These are phyloP conservation scores for Neonothopanus nambi DNA, from an alignment of 1,284 basidiomycete species.

Conservation along the genomic window DNA sequence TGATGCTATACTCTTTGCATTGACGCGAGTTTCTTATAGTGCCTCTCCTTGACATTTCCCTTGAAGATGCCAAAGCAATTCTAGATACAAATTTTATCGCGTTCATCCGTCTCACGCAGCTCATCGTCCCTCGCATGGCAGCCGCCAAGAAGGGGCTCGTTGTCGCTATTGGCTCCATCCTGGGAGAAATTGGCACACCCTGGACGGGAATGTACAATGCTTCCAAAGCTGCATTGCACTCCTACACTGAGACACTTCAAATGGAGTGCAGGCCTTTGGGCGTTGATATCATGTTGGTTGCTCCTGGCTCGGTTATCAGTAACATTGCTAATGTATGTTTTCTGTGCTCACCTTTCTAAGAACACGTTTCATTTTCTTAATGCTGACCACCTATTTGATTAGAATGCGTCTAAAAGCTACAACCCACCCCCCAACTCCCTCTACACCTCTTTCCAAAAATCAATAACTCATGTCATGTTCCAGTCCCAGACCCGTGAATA, in stretches of 20 bases:
- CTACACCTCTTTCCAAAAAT: too few relatives aligned
- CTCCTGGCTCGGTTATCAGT: slow-evolving; percentile 13
- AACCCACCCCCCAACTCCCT: too few relatives aligned
- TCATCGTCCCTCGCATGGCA: slow-evolving; percentile 19
- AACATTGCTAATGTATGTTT: slow-evolving; percentile 12
- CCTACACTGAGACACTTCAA: slow-evolving; percentile 18
- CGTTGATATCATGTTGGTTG: slow-evolving; percentile 18
- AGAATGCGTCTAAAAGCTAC: too few relatives aligned
- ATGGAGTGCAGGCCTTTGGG: slow-evolving; percentile 22
- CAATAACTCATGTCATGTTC: too few relatives aligned
- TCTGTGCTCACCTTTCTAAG: too few relatives aligned
- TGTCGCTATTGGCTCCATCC: slow-evolving; percentile 19
- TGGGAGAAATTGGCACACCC: slow-evolving; percentile 19
- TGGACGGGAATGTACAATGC: slow-evolving; percentile 19
- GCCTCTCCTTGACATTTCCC: slow-evolving; percentile 17
- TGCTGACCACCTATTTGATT: too few relatives aligned
- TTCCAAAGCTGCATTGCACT: slow-evolving; percentile 18
- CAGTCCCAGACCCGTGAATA: too few relatives aligned
- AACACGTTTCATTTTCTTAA: too few relatives aligned
- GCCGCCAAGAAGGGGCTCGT: slow-evolving; percentile 12
- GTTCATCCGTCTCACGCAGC: slow-evolving; percentile 12
- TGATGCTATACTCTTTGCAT: too few relatives aligned
- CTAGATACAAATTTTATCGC: slow-evolving; percentile 19
- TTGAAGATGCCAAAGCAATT: slow-evolving; percentile 7
- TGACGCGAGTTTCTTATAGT: too few relatives aligned